Conservation (phyloP, 2,329 filamentous ascomycete genomes). For the Stachybotrys echinatus region DNA sequence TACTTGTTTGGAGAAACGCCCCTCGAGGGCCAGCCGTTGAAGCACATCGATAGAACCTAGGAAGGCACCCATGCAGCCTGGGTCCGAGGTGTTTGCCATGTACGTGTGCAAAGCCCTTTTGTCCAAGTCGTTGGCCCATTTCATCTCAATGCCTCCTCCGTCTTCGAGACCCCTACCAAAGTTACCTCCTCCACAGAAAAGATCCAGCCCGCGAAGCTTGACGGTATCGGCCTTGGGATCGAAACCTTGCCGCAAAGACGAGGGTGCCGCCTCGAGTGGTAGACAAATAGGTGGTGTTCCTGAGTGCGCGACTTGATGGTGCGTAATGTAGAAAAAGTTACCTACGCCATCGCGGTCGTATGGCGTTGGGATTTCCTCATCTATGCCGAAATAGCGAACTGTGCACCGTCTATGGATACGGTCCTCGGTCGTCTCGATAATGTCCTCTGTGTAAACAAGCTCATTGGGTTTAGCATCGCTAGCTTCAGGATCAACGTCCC, state of each 20-base stretch:
- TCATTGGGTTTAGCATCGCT: conserved; percentile 44
- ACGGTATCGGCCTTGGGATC: conserved; percentile 30
- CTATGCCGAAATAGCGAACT: conserved; percentile 47
- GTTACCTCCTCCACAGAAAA: conserved; percentile 76
- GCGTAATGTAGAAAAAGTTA: conserved; percentile 60
- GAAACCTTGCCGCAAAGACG: conserved; percentile 48
- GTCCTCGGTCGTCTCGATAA: conserved; percentile 26
- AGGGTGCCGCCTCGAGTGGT: conserved; percentile 29
- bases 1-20: conserved; percentile 38
- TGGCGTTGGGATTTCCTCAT: conserved; percentile 48
- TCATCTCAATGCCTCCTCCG: conserved; percentile 57
- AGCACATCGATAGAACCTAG: conserved; percentile 70
- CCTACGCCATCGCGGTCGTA: conserved; percentile 63
- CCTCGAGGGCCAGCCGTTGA: conserved; percentile 49
- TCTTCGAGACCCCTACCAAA: conserved; percentile 74
- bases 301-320: conserved; percentile 13
- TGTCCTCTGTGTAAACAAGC: conserved; percentile 48
- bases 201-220: conserved; percentile 57
- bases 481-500: conserved; percentile 26
- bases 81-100: conserved; percentile 54
- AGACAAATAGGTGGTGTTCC: conserved; percentile 13
- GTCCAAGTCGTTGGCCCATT: conserved; percentile 64
- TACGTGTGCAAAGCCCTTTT: conserved; percentile 64
- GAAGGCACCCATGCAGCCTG: conserved; percentile 45
- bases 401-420: conserved; percentile 52